These are phyloP conservation scores for Trichoderma semiorbis DNA, from an alignment of 2,329 filamentous ascomycete genomes.

Conservation along the genomic window DNA sequence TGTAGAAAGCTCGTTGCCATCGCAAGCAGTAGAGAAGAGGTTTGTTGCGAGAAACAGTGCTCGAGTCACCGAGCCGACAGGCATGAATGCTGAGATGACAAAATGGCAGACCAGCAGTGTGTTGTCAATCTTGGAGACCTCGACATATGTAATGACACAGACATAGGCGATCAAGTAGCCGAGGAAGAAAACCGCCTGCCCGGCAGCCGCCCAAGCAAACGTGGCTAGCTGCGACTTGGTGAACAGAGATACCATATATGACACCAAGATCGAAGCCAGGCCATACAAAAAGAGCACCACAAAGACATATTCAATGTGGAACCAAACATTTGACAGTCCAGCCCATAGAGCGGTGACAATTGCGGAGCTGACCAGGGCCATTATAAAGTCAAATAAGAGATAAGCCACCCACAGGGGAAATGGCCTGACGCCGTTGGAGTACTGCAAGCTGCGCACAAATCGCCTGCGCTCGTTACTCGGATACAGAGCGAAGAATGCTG, in stretches of 20 bases:
- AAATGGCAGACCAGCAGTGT: conserved; percentile 70
- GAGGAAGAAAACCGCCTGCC: conserved; percentile 69
- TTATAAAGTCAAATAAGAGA: conserved; percentile 71
- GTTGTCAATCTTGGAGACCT: conserved; percentile 64
- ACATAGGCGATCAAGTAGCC: conserved; percentile 70
- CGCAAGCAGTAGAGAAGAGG: conserved; percentile 76
- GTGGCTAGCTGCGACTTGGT: conserved; percentile 75
- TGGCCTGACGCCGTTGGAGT: conserved; percentile 84
- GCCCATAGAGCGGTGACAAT: conserved; percentile 68
- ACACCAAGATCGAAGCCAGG: conserved; percentile 68
- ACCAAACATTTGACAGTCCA: conserved; percentile 65
- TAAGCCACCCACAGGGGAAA: conserved; percentile 85
- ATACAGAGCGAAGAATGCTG: conserved; percentile 85
- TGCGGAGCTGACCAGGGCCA: conserved; percentile 64
- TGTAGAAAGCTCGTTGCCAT: conserved; percentile 56
- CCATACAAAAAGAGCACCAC: conserved; percentile 78
- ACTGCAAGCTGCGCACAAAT: conserved; percentile 80
- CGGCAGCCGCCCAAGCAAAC: conserved; percentile 77
- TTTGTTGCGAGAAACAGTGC: conserved; percentile 77
- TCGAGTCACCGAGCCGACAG: conserved; percentile 71
- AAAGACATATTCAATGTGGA: conserved; percentile 76
- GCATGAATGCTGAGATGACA: conserved; percentile 68
- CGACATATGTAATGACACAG: conserved; percentile 69
- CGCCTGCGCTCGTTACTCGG: conserved; percentile 78
- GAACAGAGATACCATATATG: conserved; percentile 80